Conservation (phyloP, 2,329 filamentous ascomycete species). For the Aspergillus sp. region DNA sequence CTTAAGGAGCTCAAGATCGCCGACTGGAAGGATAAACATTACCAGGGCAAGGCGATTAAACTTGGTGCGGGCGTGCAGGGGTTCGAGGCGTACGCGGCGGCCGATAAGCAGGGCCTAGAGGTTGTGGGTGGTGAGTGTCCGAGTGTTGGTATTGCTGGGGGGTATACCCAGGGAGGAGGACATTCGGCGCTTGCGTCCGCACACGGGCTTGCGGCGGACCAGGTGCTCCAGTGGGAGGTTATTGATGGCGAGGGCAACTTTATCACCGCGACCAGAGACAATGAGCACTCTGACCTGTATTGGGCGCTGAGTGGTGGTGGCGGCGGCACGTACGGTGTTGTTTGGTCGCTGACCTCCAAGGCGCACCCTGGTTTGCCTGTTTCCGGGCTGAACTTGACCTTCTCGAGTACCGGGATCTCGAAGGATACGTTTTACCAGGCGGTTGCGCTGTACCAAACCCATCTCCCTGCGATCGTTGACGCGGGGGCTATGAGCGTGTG, state of each 20-base stretch:
- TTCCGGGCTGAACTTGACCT: slow-evolving; percentile 47
- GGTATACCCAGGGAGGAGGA: slow-evolving; percentile 62
- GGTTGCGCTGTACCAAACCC: slow-evolving; percentile 49
- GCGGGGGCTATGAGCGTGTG: slow-evolving; percentile 52
- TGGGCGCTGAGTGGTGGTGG: slow-evolving; percentile 22
- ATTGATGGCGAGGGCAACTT: slow-evolving; percentile 40
- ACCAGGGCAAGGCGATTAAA: slow-evolving; percentile 55
- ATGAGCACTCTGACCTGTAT: slow-evolving; percentile 18
- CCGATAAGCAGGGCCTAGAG: slow-evolving; percentile 47
- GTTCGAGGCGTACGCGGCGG: slow-evolving; percentile 48
- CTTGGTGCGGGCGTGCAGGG: slow-evolving; percentile 57
- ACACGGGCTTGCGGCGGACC: slow-evolving; percentile 58
- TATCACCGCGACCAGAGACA: neutral
- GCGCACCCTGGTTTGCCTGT: slow-evolving; percentile 48
- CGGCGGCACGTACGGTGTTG: slow-evolving; percentile 34
- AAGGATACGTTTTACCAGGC: slow-evolving; percentile 51
- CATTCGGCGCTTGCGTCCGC: slow-evolving; percentile 54
- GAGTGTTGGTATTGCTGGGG: slow-evolving; percentile 59
- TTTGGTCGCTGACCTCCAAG: slow-evolving; percentile 56
- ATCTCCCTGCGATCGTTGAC: slow-evolving; percentile 52
- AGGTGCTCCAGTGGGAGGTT: slow-evolving; percentile 51
- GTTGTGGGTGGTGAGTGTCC: slow-evolving; percentile 57
- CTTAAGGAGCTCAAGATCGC: slow-evolving; percentile 29
- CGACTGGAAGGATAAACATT: slow-evolving; percentile 42
- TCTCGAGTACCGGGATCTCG: slow-evolving; percentile 35